Evolutionary conservation across 129 eudicot genomes (phyloP), one percentile per base, ranked within the genome.

Genomic region (Flaveria linearis): DNA sequence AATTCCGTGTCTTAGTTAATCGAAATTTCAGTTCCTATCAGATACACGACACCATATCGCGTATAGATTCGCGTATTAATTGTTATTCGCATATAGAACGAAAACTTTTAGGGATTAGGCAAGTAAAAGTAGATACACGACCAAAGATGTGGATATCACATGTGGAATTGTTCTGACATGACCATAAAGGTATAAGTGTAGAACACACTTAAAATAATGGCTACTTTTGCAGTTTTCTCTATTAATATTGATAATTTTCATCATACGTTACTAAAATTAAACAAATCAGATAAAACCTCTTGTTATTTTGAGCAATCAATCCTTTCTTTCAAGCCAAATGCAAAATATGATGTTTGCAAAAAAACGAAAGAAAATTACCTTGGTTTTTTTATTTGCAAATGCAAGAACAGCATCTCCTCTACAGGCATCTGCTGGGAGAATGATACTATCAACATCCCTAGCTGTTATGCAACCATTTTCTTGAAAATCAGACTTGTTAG

Each of bases 391-490:
- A 63, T 55, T 73, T 39, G 92, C 89, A 86, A 94, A 94, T 83
- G 99, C 96, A 73, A 91, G 90, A 84, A 86, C 92, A 63, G 76
- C 99, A 36, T 91, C 90, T 67, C 99, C 99, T 74, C 94, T 89
- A 76, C 93, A 94, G 2, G 97, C 93, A 83, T 89, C 83, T 50
- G 81, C 83, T 18, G 99, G 99, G 66, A 94, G 88, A 84, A 94
- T 91, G 50, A 91, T 83, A 83, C 97, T 91, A 69, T 94, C 97
- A 67, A 94, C 96, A 76, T 94, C 97, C 81, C 78, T 74, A 57
- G 86, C 90, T 26, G 82, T 79, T 74, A 94, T 87, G 84, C 94
- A 83, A 52, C 82, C 85, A 26, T 51, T 84, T 67, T 63, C 82
- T 64, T 42, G 50, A 4, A 77, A 70, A 46, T 53, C 72, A 9